These are phyloP conservation scores for Rhodomyrtus tomentosa DNA, from an alignment of 345 rosid genomes.

Conservation along the genomic window DNA sequence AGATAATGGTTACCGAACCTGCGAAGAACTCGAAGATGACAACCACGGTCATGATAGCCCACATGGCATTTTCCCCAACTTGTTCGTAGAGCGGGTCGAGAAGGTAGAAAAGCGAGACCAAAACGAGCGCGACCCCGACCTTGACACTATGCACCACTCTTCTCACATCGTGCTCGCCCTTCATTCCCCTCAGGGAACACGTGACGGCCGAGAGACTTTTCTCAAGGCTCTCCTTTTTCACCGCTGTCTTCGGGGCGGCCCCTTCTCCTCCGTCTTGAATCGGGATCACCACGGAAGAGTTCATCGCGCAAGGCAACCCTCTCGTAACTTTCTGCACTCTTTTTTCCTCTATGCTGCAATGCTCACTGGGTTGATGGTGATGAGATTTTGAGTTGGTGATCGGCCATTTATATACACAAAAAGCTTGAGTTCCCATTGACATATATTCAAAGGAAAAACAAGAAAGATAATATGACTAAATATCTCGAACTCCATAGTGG, in stretches of 20 bases:
- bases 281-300: neutral
- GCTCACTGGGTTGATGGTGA: neutral
- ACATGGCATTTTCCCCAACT: constrained; percentile 69
- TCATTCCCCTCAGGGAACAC: neutral
- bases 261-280: neutral
- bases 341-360: neutral
- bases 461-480: neutral
- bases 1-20: constrained; percentile 19
- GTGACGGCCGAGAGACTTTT: neutral
- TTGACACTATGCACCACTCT: constrained; percentile 42
- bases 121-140: constrained; percentile 51
- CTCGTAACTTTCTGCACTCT: neutral
- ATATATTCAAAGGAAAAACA: neutral
- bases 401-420: neutral
- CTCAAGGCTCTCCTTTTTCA: neutral
- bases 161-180: constrained; percentile 9
- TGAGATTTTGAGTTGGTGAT: neutral
- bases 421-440: neutral
- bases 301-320: neutral
- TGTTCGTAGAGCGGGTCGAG: constrained; percentile 35
- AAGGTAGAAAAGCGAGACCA: constrained; percentile 53
- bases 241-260: neutral
- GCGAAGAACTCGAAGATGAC: constrained; percentile 63
- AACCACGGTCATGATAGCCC: constrained; percentile 83
- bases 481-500: constrained; percentile 10